phyloP scores from a whole-genome alignment of 2,329 filamentous ascomycete species.

The Pseudocercospora fuligena region DNA sequence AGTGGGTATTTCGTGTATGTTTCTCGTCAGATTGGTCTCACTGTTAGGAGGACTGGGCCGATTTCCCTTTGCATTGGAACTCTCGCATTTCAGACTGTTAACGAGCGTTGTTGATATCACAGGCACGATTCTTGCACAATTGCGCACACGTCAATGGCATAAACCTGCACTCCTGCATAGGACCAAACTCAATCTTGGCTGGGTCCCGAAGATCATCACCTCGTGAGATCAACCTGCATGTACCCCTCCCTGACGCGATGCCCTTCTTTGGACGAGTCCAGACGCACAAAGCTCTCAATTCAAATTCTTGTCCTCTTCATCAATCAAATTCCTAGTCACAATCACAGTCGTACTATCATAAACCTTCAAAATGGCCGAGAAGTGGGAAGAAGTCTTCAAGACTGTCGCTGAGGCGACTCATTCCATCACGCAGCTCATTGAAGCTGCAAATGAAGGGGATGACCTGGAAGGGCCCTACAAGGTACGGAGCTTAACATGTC shows the following conservation, averaged over 20 bases:
- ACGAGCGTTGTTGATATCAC: too few relatives aligned
- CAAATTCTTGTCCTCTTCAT: neutral
- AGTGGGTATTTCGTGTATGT: too few relatives aligned
- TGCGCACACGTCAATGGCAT: neutral
- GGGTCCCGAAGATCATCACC: neutral
- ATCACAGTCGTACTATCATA: neutral
- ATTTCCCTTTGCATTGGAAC: too few relatives aligned
- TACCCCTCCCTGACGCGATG: constrained; percentile 9
- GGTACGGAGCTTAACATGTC: constrained; percentile 9
- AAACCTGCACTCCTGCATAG: constrained; percentile 4
- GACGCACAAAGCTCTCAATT: constrained; percentile 1
- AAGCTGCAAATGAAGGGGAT: constrained; percentile 29
- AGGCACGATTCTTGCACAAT: neutral
- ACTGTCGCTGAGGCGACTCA: constrained; percentile 30
- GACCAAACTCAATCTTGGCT: constrained; percentile 2
- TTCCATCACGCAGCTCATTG: constrained; percentile 27
- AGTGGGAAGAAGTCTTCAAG: constrained; percentile 32
- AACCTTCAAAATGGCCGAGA: constrained; percentile 26
- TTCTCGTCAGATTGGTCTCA: too few relatives aligned
- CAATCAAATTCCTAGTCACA: neutral
- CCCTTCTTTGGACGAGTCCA: constrained; percentile 4
- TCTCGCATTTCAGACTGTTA: too few relatives aligned
- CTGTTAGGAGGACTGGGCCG: too few relatives aligned
- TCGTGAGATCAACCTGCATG: constrained; percentile 7
- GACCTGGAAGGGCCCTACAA: constrained; percentile 25